Base-by-base conservation (phyloP, 306 rosid genomes). In the Cicer yamashitae region DNA sequence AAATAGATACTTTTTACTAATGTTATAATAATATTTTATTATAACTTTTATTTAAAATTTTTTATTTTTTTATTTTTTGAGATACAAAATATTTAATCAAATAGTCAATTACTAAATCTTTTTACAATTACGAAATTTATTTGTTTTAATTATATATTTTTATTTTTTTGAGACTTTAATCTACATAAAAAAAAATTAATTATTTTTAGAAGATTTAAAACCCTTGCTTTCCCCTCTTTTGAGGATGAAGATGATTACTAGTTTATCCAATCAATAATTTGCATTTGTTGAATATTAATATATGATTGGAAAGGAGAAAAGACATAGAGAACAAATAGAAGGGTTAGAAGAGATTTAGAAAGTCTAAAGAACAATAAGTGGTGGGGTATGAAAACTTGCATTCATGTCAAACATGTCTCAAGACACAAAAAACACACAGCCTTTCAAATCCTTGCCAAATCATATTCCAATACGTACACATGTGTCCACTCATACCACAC, bases 401-500 rank as follows among this genome's bases (percentile, higher is more conserved):
- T 44, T 15, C 17, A 84, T 77, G 64, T 60, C 44, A 70, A 84
- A 17, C 54, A 82, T 80, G 79, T 76, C 77, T 43, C 25, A 46
- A 63, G 72, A 38, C 44, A 66, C 15, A 52, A 70, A 65, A 65
- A 48, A 82, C 75, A 75, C 77, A 75, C 15, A 71, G 64, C 64
- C 75, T 75, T 57, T 81, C 84, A 85, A 75, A 82, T 71, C 86
- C 68, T 66, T 78, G 81, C 82, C 84, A 82, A 85, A 78, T 85
- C 88, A 82, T 53, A 66, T 71, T 85, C 88, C 86, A 82, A 79
- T 75, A 82, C 2, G 37, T 52, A 71, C 58, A 77, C 84, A 75
- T 82, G 88, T 82, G 84, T 82, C 88, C 88, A 85, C 86, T 85
- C 45, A 77, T 44, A 54, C 78, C 77, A 67, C 81, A 67, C 81